Evolutionary conservation across 169 alveolate species (phyloP).

Genomic region (Plasmodium cynomolgi): DNA sequence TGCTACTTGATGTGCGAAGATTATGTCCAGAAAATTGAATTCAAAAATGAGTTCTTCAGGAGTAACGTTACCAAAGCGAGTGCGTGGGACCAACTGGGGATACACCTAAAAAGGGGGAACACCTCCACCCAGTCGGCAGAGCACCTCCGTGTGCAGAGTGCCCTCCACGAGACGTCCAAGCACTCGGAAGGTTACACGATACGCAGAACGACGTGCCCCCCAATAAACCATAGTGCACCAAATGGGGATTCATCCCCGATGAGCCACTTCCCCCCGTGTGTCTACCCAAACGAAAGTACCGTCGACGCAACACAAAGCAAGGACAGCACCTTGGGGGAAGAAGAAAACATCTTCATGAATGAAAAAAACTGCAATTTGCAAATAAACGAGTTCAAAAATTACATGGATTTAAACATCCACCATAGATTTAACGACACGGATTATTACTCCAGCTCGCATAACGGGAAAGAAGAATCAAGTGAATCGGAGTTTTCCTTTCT

Average conservation of each 20-base stretch:
- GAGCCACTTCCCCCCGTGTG: background rate
- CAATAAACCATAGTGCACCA: background rate
- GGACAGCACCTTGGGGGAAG: background rate
- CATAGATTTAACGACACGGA: slow-evolving; percentile 6
- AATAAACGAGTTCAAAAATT: slow-evolving; percentile 46
- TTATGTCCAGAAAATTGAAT: slow-evolving; percentile 21
- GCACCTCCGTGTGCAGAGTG: background rate
- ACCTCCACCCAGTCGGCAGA: background rate
- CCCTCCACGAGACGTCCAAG: background rate
- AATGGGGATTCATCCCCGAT: background rate
- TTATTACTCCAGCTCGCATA: slow-evolving; percentile 50
- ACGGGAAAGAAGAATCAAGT: slow-evolving; percentile 30
- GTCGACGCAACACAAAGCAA: background rate
- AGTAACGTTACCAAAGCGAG: background rate
- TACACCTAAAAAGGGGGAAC: background rate
- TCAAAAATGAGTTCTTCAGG: slow-evolving; percentile 6
- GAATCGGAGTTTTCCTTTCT: slow-evolving; percentile 39
- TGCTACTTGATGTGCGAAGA: slow-evolving; percentile 72
- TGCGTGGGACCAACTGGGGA: background rate
- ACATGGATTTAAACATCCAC: slow-evolving; percentile 20
- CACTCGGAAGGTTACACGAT: background rate
- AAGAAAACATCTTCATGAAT: slow-evolving; percentile 3
- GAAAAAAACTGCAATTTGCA: slow-evolving; percentile 37
- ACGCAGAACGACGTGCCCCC: background rate
- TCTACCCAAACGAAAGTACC: background rate